phyloP scores from a whole-genome alignment of 1,139 yeast genomes.

The Yamadazyma siamensis region DNA sequence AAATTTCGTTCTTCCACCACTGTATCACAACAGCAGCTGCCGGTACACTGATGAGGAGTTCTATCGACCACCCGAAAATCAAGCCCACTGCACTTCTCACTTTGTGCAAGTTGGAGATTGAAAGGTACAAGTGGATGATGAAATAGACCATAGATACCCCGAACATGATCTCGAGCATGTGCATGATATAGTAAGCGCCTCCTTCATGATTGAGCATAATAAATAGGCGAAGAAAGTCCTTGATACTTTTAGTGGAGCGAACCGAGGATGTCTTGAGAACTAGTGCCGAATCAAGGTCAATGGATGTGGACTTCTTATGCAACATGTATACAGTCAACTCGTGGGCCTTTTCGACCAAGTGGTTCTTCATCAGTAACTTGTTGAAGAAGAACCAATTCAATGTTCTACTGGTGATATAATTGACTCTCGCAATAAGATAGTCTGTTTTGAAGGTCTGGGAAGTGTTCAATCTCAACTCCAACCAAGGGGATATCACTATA shows the following conservation, averaged over 20 bases:
- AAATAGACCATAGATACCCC: conserved; percentile 11
- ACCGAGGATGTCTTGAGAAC: conserved; percentile 1
- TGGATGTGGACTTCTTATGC: conserved; percentile 10
- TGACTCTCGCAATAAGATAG: conserved; percentile 14
- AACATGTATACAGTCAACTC: conserved; percentile 34
- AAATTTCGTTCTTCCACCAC: conserved; percentile 14
- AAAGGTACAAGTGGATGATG: conserved; percentile 30
- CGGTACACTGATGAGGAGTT: conserved; percentile 49
- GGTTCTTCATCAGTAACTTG: conserved; percentile 45
- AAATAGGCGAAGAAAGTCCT: conserved; percentile 22
- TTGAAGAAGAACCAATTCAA: conserved; percentile 31
- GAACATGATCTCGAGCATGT: conserved; percentile 5
- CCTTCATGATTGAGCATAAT: conserved; percentile 15
- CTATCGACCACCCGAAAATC: conserved; percentile 56
- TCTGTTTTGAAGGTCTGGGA: conserved; percentile 4
- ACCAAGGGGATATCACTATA: conserved; percentile 9
- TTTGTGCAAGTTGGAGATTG: conserved; percentile 51
- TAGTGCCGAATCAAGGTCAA: neutral
- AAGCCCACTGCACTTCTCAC: conserved; percentile 62
- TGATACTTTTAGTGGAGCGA: conserved; percentile 8
- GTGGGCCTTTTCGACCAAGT: conserved; percentile 45
- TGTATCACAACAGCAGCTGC: conserved; percentile 42
- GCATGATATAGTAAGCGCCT: conserved; percentile 3
- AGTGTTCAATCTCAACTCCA: conserved; percentile 7
- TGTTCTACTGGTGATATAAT: conserved; percentile 20